phyloP scores from a whole-genome alignment of 2,329 filamentous ascomycete species.

The Ambrosiella xylebori region DNA sequence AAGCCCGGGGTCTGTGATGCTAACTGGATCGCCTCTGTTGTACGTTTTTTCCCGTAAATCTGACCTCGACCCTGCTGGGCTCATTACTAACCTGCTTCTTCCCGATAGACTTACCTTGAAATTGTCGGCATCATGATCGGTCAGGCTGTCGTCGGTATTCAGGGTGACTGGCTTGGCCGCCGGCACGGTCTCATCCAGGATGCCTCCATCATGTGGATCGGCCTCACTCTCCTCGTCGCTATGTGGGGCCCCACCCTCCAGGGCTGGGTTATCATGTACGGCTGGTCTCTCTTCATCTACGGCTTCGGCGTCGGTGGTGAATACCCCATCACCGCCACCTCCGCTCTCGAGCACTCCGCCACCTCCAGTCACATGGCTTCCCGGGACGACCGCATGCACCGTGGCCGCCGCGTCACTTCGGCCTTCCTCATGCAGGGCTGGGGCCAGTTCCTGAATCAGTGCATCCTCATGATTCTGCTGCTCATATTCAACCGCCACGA shows the following conservation, averaged over 20 bases:
- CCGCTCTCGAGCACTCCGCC: slow-evolving; percentile 81
- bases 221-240: slow-evolving; percentile 78
- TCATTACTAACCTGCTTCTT: background rate
- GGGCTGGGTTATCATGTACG: slow-evolving; percentile 95
- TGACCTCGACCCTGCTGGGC: background rate
- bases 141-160: slow-evolving; percentile 71
- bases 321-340: slow-evolving; percentile 93
- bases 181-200: slow-evolving; percentile 94
- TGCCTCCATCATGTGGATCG: slow-evolving; percentile 81
- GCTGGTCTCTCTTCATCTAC: slow-evolving; percentile 78
- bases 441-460: slow-evolving; percentile 92
- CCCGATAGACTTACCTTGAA: slow-evolving; percentile 56
- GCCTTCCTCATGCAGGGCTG: slow-evolving; percentile 98
- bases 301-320: slow-evolving; percentile 58
- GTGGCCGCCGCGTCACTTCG: slow-evolving; percentile 85
- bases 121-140: slow-evolving; percentile 90
- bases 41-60: background rate
- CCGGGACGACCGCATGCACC: slow-evolving; percentile 81
- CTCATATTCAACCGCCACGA: slow-evolving; percentile 56
- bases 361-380: slow-evolving; percentile 78
- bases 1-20: slow-evolving; percentile 42
- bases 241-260: slow-evolving; percentile 76
- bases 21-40: slow-evolving; percentile 65
- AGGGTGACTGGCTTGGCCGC: slow-evolving; percentile 61
- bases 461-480: slow-evolving; percentile 68